Conservation (phyloP, 106 monocot genomes). For the Acorus gramineus region DNA sequence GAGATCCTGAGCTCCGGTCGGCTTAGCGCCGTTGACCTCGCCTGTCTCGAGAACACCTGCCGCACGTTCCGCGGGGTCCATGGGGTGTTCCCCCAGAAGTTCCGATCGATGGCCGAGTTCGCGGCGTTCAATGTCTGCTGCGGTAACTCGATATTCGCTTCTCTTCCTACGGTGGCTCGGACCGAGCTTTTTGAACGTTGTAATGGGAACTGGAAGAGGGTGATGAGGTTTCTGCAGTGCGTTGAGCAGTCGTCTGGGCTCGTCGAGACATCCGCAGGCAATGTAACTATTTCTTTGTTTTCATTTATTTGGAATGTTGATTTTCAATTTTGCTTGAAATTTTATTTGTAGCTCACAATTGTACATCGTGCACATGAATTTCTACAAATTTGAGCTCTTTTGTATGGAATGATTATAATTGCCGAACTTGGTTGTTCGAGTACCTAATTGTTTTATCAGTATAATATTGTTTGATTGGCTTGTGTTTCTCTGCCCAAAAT, state of each 20-base stretch:
- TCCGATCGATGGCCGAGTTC: conserved; percentile 62
- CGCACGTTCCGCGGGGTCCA: conserved; percentile 42
- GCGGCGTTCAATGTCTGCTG: conserved; percentile 56
- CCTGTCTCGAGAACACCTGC: conserved; percentile 65
- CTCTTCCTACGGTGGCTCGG: conserved; percentile 18
- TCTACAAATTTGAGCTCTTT: too few relatives aligned
- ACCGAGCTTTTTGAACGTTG: conserved; percentile 64
- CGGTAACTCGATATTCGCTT: conserved; percentile 28
- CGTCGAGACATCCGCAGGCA: conserved; percentile 80
- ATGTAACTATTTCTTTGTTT: conserved; percentile 43
- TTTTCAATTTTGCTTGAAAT: too few relatives aligned
- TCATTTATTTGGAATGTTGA: background rate
- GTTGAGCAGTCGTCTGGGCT: conserved; percentile 71
- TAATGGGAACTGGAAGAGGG: conserved; percentile 84
- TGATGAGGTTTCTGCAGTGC: conserved; percentile 79
- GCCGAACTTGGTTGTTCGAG: too few relatives aligned
- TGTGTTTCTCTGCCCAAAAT: too few relatives aligned
- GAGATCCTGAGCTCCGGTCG: conserved; percentile 76
- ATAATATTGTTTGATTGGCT: too few relatives aligned
- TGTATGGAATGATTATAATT: too few relatives aligned
- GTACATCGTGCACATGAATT: too few relatives aligned
- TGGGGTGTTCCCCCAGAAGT: conserved; percentile 29
- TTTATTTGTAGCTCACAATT: too few relatives aligned
- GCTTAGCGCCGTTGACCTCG: conserved; percentile 63
- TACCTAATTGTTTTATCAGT: too few relatives aligned